phyloP scores from a whole-genome alignment of 2,329 filamentous ascomycete genomes.

The Ophiostoma sp. region DNA sequence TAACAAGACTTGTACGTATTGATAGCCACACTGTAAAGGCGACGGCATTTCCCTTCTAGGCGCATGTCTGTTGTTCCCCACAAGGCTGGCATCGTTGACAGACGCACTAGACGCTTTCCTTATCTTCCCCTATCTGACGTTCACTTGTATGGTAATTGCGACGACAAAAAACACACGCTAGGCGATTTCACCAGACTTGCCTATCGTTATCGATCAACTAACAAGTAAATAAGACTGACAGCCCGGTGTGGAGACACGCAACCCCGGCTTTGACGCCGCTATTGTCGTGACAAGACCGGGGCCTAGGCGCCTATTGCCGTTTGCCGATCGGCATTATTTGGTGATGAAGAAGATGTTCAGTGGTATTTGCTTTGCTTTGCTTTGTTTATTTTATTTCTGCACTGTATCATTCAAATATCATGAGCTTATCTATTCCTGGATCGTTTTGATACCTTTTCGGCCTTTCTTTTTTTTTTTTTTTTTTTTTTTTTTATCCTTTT shows the following conservation, averaged over 20 bases:
- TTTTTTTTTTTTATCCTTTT: too few species aligned
- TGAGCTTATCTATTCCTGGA: not conserved
- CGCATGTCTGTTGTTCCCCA: not conserved
- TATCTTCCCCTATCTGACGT: not conserved
- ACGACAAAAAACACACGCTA: not conserved
- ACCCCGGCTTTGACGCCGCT: not conserved
- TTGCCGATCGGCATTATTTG: not conserved
- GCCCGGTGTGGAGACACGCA: not conserved
- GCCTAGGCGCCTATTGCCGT: not conserved
- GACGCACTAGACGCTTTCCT: not conserved
- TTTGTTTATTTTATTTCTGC: not conserved
- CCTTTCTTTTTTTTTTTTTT: too few species aligned
- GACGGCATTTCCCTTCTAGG: not conserved
- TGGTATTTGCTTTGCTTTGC: not conserved
- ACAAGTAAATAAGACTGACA: not conserved
- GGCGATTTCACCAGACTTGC: not conserved
- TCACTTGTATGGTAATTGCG: not conserved
- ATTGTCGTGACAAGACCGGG: not conserved
- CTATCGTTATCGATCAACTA: not conserved
- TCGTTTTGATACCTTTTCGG: too few species aligned
- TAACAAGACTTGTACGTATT: not conserved
- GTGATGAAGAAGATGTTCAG: too few species aligned
- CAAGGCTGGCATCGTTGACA: not conserved
- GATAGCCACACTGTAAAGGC: not conserved
- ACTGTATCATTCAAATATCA: not conserved